These are phyloP conservation scores for Linnemannia hyalina DNA, from an alignment of 192 early-diverging fungal species.

Conservation along the genomic window DNA sequence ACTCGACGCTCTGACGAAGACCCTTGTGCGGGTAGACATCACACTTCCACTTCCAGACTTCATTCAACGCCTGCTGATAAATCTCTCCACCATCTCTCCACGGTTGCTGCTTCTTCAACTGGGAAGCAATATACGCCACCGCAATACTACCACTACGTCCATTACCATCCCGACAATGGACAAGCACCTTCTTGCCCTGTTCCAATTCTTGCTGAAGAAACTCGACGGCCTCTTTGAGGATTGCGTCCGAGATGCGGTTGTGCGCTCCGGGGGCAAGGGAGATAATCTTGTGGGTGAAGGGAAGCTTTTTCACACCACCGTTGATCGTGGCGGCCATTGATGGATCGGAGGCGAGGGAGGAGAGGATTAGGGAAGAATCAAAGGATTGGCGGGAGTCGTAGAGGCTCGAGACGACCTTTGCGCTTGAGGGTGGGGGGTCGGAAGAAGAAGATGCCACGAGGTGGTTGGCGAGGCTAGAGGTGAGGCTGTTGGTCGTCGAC, in stretches of 20 bases:
- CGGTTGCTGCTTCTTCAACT: constrained; percentile 3
- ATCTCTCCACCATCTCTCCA: background rate
- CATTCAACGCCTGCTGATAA: constrained; percentile 28
- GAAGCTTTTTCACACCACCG: background rate
- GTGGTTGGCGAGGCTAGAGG: background rate
- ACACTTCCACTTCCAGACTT: constrained; percentile 56
- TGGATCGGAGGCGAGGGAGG: background rate
- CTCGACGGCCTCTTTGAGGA: constrained; percentile 39
- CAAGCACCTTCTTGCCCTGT: constrained; percentile 47
- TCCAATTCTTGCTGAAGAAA: constrained; percentile 29
- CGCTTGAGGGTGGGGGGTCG: constrained; percentile 13
- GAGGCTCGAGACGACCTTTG: constrained; percentile 25
- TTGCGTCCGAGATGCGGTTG: constrained; percentile 34
- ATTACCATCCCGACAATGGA: constrained; percentile 54
- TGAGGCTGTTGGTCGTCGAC: background rate
- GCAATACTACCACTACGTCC: constrained; percentile 48
- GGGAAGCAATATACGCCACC: constrained; percentile 38
- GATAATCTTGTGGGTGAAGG: constrained; percentile 44
- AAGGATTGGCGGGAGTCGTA: background rate
- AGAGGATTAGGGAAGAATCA: constrained; percentile 6
- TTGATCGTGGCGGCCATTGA: background rate
- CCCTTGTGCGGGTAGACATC: constrained; percentile 55
- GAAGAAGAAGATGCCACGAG: background rate
- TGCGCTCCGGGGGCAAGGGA: constrained; percentile 39
- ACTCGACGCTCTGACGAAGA: constrained; percentile 27